Evolutionary conservation across 1,284 basidiomycete species (phyloP), one percentile per base, ranked within the genome.

Genomic region (Coniferiporia sulphurascens): DNA sequence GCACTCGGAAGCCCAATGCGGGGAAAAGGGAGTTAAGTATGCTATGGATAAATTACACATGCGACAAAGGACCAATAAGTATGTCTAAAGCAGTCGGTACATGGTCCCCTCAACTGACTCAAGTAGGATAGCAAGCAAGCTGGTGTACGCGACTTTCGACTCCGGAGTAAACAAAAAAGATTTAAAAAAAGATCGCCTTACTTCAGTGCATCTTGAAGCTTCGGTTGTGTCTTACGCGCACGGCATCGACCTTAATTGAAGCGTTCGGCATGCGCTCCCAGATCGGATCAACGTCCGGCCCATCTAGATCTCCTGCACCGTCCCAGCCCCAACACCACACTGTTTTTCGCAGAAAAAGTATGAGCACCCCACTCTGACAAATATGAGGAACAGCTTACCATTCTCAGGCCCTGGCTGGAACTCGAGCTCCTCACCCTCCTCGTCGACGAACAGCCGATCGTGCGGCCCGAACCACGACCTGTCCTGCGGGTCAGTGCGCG

Each of bases 291-390:
- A 97, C 92, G 68, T 94, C 93, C 0, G 93, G 93, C 48, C 93
- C 94, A 64, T 96, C 95, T 22, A 98, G 80, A 70, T 97, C 95
- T 49, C 95, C 95, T 2, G 95, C 95, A 41, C 95, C 95, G 69
- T 98, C 95, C 95, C 95, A 98, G 21, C 95, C 95, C 95, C 95
- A 97, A 71, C 94, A 97, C 94, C 94, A 97, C 7, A 96, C 94
- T 95, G 59, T 48, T 27, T 27, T 27, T 27, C 27, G 63, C 12
- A 9, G 21, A 10, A 48, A 19, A 27, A 27, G 27, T 27, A 10
- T 46, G 38, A 59, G 32, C 13, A 4, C 43, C 21, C 22, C 13
- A 54, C 4, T 32, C 48, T 56, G 48, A 56, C 35, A 57, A 46
- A 3, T 45, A 53, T 63, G 45, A 38, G 35, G 45, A n/a, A 53